Evolutionary conservation across 345 rosid species (phyloP), one percentile per base, ranked within the genome.

Genomic region (Salix viminalis): DNA sequence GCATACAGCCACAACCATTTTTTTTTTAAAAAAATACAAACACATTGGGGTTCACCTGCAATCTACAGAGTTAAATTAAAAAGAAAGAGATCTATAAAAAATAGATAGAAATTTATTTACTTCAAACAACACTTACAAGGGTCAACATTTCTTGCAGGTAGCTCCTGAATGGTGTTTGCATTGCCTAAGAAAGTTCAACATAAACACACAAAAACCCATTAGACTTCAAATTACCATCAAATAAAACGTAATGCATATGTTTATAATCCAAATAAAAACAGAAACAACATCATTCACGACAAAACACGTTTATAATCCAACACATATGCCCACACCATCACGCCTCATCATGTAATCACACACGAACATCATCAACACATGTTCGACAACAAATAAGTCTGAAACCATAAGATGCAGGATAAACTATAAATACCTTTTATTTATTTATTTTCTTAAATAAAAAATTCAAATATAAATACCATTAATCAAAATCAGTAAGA

Each of bases 161-260:
- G 85, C 83, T 75, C 84, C 98, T 91, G 80, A 96, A 96, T 34
- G 98, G 98, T 12, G 99, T 93, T 79, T 96, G 99, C 93, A 81
- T 66, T 4, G 86, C 89, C 99, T 96, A 88, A 61, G 44, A 78
- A 23, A 48, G 39, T 6, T 48, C 14, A 60, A 9, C 78, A 48
- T 30, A 18, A 61, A 77, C 1, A 36, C 16, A 34, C 13, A 72
- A 58, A 28, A 30, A 65, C 1, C 21, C 19, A 50, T 42, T 19
- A 41, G 21, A 61, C n/a, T 42, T 14, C 70, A 30, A 50, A 16
- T 41, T 24, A 28, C 46, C 61, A n/a, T 18, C 9, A 18, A 46
- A 30, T 7, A 77, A 26, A 39, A 76, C 30, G 7, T 58, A 54
- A 39, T 69, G 21, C 4, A 26, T 7, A 37, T 5, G 18, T 36